Evolutionary conservation across 2,329 filamentous ascomycete genomes (phyloP).

Genomic region (Stenocarpella maydis): DNA sequence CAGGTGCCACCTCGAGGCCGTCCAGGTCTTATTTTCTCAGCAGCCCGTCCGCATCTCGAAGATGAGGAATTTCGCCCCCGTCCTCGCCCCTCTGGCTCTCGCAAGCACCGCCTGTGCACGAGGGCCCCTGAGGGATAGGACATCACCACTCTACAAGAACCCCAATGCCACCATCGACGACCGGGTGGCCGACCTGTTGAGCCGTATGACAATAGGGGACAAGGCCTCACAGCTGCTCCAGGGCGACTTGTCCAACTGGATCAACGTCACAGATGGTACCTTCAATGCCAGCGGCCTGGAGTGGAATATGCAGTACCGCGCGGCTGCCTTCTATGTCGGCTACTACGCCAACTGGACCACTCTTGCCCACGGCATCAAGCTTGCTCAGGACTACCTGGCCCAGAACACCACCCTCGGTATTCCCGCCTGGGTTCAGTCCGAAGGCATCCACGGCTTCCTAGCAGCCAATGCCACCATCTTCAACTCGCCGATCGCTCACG

Average conservation of each 20-base stretch:
- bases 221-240: slow-evolving; percentile 76
- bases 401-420: slow-evolving; percentile 74
- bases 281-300: slow-evolving; percentile 74
- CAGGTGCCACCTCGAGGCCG: not conserved
- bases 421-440: slow-evolving; percentile 76
- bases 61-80: slow-evolving; percentile 17
- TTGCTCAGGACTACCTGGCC: slow-evolving; percentile 73
- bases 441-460: slow-evolving; percentile 78
- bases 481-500: slow-evolving; percentile 78
- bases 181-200: slow-evolving; percentile 72
- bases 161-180: slow-evolving; percentile 67
- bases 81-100: slow-evolving; percentile 29
- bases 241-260: slow-evolving; percentile 77
- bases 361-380: slow-evolving; percentile 68
- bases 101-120: slow-evolving; percentile 31
- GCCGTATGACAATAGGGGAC: slow-evolving; percentile 77
- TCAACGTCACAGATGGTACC: slow-evolving; percentile 71
- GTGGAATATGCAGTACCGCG: slow-evolving; percentile 70
- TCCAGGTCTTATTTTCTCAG: not conserved
- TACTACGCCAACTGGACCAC: slow-evolving; percentile 70
- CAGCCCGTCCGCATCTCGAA: not conserved
- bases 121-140: slow-evolving; percentile 24
- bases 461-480: slow-evolving; percentile 80
- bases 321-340: slow-evolving; percentile 77
- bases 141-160: slow-evolving; percentile 66